phyloP scores from a whole-genome alignment of 306 rosid species.

The Spatholobus suberectus region DNA sequence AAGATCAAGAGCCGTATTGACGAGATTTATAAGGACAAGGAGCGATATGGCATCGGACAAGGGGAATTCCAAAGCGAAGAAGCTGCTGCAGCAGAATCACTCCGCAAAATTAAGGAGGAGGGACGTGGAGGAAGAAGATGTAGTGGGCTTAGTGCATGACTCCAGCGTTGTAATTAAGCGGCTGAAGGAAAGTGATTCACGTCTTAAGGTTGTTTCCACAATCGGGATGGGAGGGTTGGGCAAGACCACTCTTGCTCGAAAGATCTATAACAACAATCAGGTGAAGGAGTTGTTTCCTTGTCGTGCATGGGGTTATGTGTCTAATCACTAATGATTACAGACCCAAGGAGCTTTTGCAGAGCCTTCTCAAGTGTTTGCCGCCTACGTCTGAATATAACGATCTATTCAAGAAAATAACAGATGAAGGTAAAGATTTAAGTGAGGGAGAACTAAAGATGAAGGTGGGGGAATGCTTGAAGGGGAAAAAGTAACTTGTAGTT shows the following conservation, averaged over 20 bases:
- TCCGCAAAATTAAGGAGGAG: not conserved
- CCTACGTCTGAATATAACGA: not conserved
- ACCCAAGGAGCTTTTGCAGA: not conserved
- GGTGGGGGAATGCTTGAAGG: not conserved
- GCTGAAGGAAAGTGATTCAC: not conserved
- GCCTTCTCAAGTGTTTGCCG: not conserved
- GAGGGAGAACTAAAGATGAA: not conserved
- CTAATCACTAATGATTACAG: not conserved
- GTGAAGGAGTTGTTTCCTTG: not conserved
- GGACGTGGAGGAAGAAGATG: constrained; percentile 33
- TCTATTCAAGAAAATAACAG: not conserved
- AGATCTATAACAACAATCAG: not conserved
- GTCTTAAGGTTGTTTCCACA: not conserved
- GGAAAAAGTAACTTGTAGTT: constrained; percentile 3
- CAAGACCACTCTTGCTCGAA: constrained; percentile 35
- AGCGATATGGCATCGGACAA: not conserved
- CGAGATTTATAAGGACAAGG: not conserved
- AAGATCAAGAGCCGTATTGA: not conserved
- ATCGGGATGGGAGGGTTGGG: constrained; percentile 32
- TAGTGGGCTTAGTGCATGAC: not conserved
- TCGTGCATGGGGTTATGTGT: not conserved
- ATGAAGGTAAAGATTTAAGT: not conserved
- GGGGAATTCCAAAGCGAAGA: not conserved
- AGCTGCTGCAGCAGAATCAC: no score
- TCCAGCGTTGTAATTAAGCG: not conserved